Percentiles rank a stretch among this genome's conserved stretches.
Conservation (phyloP, 2,329 filamentous ascomycete species). For the Colletotrichum lupini region DNA sequence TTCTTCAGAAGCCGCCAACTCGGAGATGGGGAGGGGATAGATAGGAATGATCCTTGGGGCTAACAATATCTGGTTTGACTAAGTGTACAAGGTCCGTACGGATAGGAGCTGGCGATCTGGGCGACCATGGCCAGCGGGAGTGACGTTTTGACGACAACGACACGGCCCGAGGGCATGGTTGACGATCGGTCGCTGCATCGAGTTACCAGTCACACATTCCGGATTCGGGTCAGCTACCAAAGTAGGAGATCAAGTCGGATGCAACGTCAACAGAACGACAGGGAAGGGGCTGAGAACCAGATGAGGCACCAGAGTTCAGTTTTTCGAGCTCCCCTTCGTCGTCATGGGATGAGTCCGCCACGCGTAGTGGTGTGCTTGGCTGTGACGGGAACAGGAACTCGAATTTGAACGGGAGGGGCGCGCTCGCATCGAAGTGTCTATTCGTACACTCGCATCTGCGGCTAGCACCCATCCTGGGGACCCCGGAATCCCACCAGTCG, state of each 20-base stretch:
- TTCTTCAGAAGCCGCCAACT: background rate
- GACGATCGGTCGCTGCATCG: conserved; percentile 3
- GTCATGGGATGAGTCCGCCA: background rate
- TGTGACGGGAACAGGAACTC: background rate
- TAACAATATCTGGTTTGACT: background rate
- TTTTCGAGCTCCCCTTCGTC: background rate
- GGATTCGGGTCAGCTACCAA: conserved; percentile 2
- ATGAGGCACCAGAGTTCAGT: background rate
- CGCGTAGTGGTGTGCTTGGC: background rate
- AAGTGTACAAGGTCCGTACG: background rate
- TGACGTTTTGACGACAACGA: background rate
- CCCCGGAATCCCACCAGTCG: conserved; percentile 33
- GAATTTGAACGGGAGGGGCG: background rate
- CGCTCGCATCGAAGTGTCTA: conserved; percentile 3
- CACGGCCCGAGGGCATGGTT: background rate
- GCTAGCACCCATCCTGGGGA: conserved; percentile 23
- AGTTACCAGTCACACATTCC: background rate
- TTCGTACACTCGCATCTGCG: conserved; percentile 11
- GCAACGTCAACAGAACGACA: conserved; percentile 9
- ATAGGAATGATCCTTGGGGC: background rate
- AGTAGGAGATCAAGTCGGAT: background rate
- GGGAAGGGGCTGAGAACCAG: background rate
- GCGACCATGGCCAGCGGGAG: conserved; percentile 4
- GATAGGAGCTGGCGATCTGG: background rate
- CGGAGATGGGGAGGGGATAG: conserved; percentile 9